A percentile compares a stretch with the other conserved stretches of the same genome.
These are phyloP conservation scores for Rubroshorea leprosula DNA, from an alignment of 345 rosid species.

Conservation along the genomic window DNA sequence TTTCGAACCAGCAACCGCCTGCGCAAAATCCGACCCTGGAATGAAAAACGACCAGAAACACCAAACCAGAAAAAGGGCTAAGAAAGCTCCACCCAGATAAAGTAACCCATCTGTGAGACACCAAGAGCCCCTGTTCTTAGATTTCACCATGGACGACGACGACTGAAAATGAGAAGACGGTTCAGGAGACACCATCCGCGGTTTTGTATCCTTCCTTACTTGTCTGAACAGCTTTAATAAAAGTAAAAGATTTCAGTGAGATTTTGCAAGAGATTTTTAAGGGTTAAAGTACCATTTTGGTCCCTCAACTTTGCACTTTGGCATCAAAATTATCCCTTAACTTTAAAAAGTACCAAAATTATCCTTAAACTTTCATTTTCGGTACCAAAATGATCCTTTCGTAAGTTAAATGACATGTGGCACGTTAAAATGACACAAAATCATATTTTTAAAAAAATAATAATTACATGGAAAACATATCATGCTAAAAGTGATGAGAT, in stretches of 20 bases:
- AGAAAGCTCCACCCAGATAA: slow-evolving; percentile 58
- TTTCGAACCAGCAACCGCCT: slow-evolving; percentile 5
- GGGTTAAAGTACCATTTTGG: too few species aligned
- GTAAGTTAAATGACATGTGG: too few species aligned
- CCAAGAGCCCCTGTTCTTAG: slow-evolving; percentile 28
- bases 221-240: background rate
- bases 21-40: slow-evolving; percentile 18
- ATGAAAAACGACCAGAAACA: slow-evolving; percentile 51
- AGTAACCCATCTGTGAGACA: slow-evolving; percentile 43
- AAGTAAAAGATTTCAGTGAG: slow-evolving; percentile 8
- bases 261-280: background rate
- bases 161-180: slow-evolving; percentile 1
- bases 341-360: too few species aligned
- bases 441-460: too few species aligned
- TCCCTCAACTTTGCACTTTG: too few species aligned
- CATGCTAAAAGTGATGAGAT: too few species aligned
- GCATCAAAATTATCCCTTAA: too few species aligned
- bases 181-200: slow-evolving; percentile 30
- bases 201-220: background rate
- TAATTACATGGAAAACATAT: too few species aligned
- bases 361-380: too few species aligned
- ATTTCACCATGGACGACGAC: slow-evolving; percentile 41
- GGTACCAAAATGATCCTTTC: too few species aligned
- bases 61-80: slow-evolving; percentile 58
- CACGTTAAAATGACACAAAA: too few species aligned